Evolutionary conservation across 2,329 filamentous ascomycete species (phyloP), one percentile per base, ranked within the genome.

Genomic region (Arachnomyces sp.): DNA sequence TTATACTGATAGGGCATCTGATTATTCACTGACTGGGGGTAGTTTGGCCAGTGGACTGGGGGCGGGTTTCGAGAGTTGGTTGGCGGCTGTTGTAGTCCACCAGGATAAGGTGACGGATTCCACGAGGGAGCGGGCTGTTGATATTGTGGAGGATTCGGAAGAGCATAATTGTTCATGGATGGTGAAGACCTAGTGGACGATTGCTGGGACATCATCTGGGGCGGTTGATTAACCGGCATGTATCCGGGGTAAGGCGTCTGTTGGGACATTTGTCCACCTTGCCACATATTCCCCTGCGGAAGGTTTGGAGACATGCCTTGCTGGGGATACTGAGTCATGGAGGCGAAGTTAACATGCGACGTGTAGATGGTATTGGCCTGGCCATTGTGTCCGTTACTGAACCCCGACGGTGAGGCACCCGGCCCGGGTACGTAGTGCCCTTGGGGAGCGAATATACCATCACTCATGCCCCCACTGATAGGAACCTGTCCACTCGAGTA

Each of bases 1-100:
- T 85, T 83, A 58, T 82, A 94, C 1, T 80, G 73, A 61, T 94
- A 94, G 1, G 79, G 76, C 20, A 57, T 49, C 50, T 59, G 44
- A 71, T 55, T 60, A 40, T 48, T 46, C 51, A 63, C 55, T 4
- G 59, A 45, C 38, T 61, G 63, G 17, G 58, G 58, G 38, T 62
- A 59, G 38, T 55, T 60, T 16, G 59, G 50, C 62, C 64, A 67
- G 34, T 62, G 59, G 39, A 59, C 56, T 29, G 61, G 48, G 13
- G 57, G 48, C 42, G 67, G 64, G 42, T 63, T 66, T 31, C 62
- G 57, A 40, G 63, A 58, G 9, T 54, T 53, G 20, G 59, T 53
- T 45, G 56, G 57, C n/a, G n/a, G n/a, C 36, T 56, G 58, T 31
- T 56, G 51, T 28, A 55, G 61, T 30, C 47, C 57, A 28, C 49